Conservation (phyloP, 1,139 yeast species). For the Chernovozyma aurita region DNA sequence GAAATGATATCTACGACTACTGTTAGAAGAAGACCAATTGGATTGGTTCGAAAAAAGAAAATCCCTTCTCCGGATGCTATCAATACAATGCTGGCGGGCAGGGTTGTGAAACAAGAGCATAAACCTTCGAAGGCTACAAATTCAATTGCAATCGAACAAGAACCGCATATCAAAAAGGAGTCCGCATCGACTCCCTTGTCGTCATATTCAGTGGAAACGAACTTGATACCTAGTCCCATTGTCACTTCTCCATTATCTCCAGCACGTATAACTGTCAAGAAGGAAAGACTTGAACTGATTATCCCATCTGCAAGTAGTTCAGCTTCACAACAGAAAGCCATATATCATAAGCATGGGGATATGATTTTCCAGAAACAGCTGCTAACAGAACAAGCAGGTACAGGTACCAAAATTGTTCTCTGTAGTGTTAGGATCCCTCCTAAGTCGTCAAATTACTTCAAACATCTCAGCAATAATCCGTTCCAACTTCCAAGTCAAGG, state of each 20-base stretch:
- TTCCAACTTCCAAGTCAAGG: background rate
- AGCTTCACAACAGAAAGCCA: background rate
- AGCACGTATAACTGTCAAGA: background rate
- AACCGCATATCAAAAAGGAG: background rate
- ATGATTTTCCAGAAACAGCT: background rate
- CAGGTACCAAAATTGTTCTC: background rate
- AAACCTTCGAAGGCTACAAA: background rate
- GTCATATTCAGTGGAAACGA: background rate
- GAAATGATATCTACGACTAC: background rate
- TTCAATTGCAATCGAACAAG: no score
- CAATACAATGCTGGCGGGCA: background rate
- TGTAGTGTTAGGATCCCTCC: constrained; percentile 8
- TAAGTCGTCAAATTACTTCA: constrained; percentile 9
- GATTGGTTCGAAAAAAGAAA: background rate
- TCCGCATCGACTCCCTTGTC: background rate
- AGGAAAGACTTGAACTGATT: background rate
- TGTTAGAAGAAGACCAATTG: background rate
- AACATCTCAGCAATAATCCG: constrained; percentile 6
- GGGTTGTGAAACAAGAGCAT: background rate
- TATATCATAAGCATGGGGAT: background rate
- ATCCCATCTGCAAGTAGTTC: background rate
- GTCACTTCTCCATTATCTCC: background rate
- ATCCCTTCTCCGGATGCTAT: background rate
- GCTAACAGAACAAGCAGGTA: background rate
- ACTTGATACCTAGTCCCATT: background rate